These are phyloP conservation scores for Echium plantagineum DNA, from an alignment of 257 asterid genomes.

Conservation along the genomic window DNA sequence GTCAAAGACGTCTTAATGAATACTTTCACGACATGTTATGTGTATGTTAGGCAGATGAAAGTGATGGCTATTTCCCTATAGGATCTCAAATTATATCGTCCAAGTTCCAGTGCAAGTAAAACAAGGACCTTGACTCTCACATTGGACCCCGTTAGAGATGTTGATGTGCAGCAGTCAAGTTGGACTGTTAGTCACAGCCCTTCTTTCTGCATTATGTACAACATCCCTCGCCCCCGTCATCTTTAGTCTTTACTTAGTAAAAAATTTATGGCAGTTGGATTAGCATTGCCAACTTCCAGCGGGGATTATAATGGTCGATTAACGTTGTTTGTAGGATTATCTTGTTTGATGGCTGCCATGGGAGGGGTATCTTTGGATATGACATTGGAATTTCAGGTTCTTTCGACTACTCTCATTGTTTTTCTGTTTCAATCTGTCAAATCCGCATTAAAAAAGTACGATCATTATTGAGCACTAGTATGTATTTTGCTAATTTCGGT, in stretches of 20 bases:
- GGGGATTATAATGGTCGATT: slow-evolving; percentile 45
- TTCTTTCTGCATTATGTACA: background rate
- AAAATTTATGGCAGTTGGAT: slow-evolving; percentile 40
- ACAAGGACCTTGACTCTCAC: background rate
- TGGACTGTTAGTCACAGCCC: background rate
- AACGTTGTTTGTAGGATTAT: slow-evolving; percentile 44
- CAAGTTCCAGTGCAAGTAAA: background rate
- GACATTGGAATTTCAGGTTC: slow-evolving; percentile 87
- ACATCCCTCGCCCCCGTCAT: background rate
- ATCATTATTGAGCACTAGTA: too few species aligned
- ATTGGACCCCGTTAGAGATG: background rate
- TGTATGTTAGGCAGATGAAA: too few species aligned
- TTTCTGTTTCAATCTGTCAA: background rate
- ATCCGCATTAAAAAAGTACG: too few species aligned
- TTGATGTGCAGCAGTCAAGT: background rate
- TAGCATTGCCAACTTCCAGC: slow-evolving; percentile 20
- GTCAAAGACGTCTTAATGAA: too few species aligned
- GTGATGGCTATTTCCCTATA: too few species aligned
- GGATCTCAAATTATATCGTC: too few species aligned
- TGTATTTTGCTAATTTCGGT: background rate
- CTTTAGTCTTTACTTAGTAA: background rate
- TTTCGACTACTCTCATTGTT: background rate
- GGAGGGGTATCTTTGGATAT: slow-evolving; percentile 79
- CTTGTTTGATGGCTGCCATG: slow-evolving; percentile 72
- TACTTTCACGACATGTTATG: too few species aligned